Base-by-base conservation (phyloP, 2,329 filamentous ascomycete species). In the Venturia oleaginea region DNA sequence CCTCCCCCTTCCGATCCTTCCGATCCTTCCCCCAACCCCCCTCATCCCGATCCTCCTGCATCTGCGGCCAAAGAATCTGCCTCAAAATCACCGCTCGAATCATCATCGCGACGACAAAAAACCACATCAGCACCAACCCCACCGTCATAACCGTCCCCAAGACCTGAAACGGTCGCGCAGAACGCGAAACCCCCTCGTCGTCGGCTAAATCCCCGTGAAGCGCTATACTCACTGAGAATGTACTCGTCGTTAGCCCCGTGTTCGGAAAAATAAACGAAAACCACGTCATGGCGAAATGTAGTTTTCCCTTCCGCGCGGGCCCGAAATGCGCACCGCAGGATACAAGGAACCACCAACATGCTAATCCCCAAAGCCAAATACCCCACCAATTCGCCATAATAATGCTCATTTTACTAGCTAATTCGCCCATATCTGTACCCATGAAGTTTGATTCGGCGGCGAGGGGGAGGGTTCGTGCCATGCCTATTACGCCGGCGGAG, bases 241-340 rank as follows among this genome's bases (percentile, higher is more conserved):
- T 94, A 0, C 89, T 88, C 0, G 87, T 89, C 43, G 83, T 83
- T 66, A 91, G 76, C 0, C 88, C 89, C 0, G 89, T 92, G 69
- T 92, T 91, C 1, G 90, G 89, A 70, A 92, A 92, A 5, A 92
- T 82, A 73, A 92, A 93, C 3, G 86, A 90, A 75, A 88, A 94
- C 86, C 90, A 95, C 1, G 87, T 90, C 89, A 94, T 92, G 22
- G 89, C 87, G 70, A 92, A 94, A 4, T 85, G 82, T 78, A 92
- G 84, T 64, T 80, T 83, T 43, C 82, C 81, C 13, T 82, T 77
- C 0, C 80, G 78, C 24, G 86, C 79, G 61, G 88, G 86, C 37
- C 86, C 88, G 81, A 83, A 88, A 66, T 93, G 83, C 1, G 89
- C 89, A 2, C 89, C 87, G n/a, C 90, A 83, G 1, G 86, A 88